Evolutionary conservation across 306 rosid species (phyloP), one percentile per base, ranked within the genome.

Genomic region (Neltuma alba): DNA sequence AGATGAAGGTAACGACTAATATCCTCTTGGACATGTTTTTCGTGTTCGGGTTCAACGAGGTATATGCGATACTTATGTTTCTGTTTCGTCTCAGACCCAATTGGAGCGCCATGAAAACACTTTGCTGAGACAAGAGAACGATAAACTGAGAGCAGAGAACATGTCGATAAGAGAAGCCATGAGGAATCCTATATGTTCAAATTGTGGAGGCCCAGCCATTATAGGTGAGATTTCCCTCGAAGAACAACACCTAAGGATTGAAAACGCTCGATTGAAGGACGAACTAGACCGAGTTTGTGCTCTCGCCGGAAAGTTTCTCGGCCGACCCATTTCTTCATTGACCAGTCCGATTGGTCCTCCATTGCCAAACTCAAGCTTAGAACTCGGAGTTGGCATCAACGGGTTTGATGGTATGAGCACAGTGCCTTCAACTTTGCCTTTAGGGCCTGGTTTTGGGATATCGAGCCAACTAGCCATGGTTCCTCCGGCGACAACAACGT

Each of bases 71-170:
- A 28, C 61, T 52, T 10, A 42, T 25, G 55, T 31, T 48, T 38
- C 52, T 54, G n/a, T 44, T 27, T 82, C 36, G 70, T 74, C 76
- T 3, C 86, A 96, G 99, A 96, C 99, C 41, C 99, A 96, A 83
- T 85, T 96, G 89, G 99, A 96, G 15, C 83, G 99, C 72, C 99
- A 96, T 37, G 99, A 96, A 75, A 96, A 96, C 80, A 81, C 94
- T 0, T 71, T 96, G 78, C 94, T 96, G 7, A 85, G 99, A 89
- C 98, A 93, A 82, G 98, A 93, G 74, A 96, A 96, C 76, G 99
- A 96, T 79, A 93, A 93, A 84, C 93, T 96, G 1, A 86, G 98
- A 84, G 88, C 94, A 1, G 99, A 96, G 42, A 96, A 96, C 85
- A 90, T 96, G 99, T 89, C 99, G 0, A 90, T 96, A 4, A 84